Conservation (phyloP, 352 stramenopile species). For the Pythium rishiriense region DNA sequence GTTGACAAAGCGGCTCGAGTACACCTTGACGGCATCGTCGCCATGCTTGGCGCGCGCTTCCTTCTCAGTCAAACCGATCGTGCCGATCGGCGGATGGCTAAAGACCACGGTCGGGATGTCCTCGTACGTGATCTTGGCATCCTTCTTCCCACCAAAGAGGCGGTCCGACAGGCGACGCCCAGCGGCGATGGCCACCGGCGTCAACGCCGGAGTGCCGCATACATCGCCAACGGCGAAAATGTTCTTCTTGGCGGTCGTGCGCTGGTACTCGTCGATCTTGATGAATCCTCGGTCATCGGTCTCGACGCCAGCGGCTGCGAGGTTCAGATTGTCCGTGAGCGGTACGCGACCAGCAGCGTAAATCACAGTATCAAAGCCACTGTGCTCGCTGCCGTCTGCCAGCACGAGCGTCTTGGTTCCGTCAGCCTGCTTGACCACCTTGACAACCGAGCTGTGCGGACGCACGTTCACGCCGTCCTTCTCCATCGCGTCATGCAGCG, state of each 20-base stretch:
- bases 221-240: conserved; percentile 94
- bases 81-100: conserved; percentile 95
- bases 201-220: conserved; percentile 85
- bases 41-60: conserved; percentile 92
- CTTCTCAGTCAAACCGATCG: conserved; percentile 92
- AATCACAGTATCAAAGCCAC: conserved; percentile 54
- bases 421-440: conserved; percentile 78
- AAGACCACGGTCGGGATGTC: conserved; percentile 98
- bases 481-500: conserved; percentile 74
- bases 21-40: conserved; percentile 94
- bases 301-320: conserved; percentile 78
- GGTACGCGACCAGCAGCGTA: conserved; percentile 85
- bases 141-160: conserved; percentile 84
- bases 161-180: conserved; percentile 87
- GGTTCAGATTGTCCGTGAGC: conserved; percentile 77
- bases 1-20: conserved; percentile 95
- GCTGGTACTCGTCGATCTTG: conserved; percentile 89
- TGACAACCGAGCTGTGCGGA: conserved; percentile 49
- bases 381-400: conserved; percentile 37
- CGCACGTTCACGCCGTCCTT: conserved; percentile 71
- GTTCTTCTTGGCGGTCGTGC: conserved; percentile 81
- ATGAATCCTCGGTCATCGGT: conserved; percentile 84
- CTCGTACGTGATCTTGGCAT: conserved; percentile 88
- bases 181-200: conserved; percentile 88
- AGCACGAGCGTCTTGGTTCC: conserved; percentile 61